phyloP scores from a whole-genome alignment of 2,329 filamentous ascomycete species.

The Mollisiaceae sp. region DNA sequence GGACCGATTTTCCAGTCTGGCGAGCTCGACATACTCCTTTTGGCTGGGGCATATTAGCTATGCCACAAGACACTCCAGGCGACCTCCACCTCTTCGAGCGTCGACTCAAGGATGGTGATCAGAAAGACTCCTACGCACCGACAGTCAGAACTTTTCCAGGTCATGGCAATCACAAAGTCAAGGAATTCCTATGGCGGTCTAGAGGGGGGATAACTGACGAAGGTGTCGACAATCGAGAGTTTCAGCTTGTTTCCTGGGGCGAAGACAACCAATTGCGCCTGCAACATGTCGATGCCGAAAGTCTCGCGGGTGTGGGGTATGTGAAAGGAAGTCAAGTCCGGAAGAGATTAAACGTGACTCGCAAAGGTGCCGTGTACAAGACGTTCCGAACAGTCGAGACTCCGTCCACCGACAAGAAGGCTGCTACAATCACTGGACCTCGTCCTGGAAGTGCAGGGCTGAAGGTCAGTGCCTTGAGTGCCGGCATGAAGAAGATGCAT shows the following conservation, averaged over 20 bases:
- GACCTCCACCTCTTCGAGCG: conserved; percentile 85
- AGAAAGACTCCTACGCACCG: conserved; percentile 50
- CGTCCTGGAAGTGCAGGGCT: conserved; percentile 52
- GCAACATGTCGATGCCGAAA: conserved; percentile 70
- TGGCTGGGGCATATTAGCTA: conserved; percentile 81
- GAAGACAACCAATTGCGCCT: conserved; percentile 82
- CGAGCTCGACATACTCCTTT: conserved; percentile 91
- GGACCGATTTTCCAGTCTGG: conserved; percentile 87
- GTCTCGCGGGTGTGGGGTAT: conserved; percentile 73
- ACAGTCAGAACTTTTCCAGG: conserved; percentile 65
- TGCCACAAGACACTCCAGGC: conserved; percentile 89
- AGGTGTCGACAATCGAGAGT: conserved; percentile 81
- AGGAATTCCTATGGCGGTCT: conserved; percentile 89
- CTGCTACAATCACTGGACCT: conserved; percentile 66
- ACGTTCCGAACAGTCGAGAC: conserved; percentile 79
- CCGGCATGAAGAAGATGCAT: conserved; percentile 49
- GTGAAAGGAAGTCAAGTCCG: conserved; percentile 69
- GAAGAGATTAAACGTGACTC: conserved; percentile 72
- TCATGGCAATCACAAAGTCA: conserved; percentile 70
- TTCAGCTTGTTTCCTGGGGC: conserved; percentile 92
- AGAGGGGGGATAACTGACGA: conserved; percentile 70
- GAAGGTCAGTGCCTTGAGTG: conserved; percentile 40
- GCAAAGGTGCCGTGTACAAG: conserved; percentile 84
- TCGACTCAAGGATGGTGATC: conserved; percentile 50
- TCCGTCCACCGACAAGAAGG: conserved; percentile 60